Evolutionary conservation across 148 eudicot species (phyloP).

Genomic region (Vaccinium darrowii): DNA sequence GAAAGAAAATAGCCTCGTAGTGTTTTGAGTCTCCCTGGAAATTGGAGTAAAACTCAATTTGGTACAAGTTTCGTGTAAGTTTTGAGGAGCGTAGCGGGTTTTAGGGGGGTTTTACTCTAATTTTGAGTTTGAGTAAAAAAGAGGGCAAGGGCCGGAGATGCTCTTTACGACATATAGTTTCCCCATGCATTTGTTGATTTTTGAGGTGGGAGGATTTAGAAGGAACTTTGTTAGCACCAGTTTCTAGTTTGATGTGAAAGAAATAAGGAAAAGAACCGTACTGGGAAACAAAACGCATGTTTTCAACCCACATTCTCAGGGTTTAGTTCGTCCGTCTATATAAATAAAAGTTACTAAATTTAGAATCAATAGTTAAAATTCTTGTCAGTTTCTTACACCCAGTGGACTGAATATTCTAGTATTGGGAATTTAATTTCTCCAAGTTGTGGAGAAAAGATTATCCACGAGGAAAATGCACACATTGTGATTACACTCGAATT

Average conservation of each 20-base stretch:
- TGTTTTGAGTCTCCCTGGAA: too few species aligned
- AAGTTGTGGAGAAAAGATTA: neutral
- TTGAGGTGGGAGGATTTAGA: too few species aligned
- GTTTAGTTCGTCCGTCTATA: neutral
- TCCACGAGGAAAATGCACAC: neutral
- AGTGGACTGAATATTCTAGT: neutral
- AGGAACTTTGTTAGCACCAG: neutral
- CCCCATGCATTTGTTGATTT: too few species aligned
- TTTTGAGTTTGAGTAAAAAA: too few species aligned
- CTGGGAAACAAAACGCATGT: neutral
- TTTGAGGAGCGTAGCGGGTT: too few species aligned
- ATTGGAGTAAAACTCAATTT: too few species aligned
- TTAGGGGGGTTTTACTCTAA: too few species aligned
- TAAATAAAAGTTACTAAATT: neutral
- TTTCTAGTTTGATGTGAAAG: neutral
- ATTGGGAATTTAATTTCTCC: neutral
- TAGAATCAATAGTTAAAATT: neutral
- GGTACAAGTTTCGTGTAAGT: too few species aligned
- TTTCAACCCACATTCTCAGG: constrained; percentile 3
- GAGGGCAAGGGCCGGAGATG: too few species aligned
- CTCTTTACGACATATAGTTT: too few species aligned
- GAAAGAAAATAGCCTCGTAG: too few species aligned
- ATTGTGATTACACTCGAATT: neutral
- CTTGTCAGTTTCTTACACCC: neutral
- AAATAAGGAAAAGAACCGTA: neutral